Percentiles rank a stretch among this genome's conserved stretches.
Conservation (phyloP, 768 basidiomycete species). For the Tremella fuciformis region DNA sequence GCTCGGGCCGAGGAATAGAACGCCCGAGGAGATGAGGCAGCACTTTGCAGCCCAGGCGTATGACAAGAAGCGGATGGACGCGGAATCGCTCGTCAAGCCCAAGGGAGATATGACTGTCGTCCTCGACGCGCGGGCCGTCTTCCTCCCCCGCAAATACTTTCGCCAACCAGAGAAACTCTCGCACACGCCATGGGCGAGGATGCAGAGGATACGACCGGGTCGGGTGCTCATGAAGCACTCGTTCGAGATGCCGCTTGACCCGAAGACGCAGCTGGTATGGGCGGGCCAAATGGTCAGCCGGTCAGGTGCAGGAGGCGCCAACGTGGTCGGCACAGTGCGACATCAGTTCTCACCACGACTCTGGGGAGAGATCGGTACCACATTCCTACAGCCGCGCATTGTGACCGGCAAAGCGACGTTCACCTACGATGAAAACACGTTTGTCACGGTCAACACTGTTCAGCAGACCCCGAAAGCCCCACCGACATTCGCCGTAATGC, state of each 20-base stretch:
- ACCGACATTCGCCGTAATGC: constrained; percentile 47
- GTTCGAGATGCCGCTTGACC: constrained; percentile 51
- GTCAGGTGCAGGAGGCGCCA: constrained; percentile 53
- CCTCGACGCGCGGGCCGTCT: constrained; percentile 48
- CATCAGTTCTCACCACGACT: constrained; percentile 72
- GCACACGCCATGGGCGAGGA: constrained; percentile 35
- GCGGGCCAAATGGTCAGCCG: constrained; percentile 49
- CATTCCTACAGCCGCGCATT: constrained; percentile 40
- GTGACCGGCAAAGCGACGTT: constrained; percentile 42
- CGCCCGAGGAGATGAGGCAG: constrained; percentile 46
- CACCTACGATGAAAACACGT: constrained; percentile 45
- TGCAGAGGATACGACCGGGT: constrained; percentile 33
- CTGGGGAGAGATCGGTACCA: constrained; percentile 53
- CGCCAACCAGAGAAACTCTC: constrained; percentile 27
- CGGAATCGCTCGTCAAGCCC: constrained; percentile 47
- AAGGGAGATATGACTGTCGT: constrained; percentile 46
- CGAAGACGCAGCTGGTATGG: constrained; percentile 44
- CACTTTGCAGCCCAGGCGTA: constrained; percentile 44
- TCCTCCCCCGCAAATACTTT: constrained; percentile 38
- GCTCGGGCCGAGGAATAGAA: constrained; percentile 50
- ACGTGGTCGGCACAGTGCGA: constrained; percentile 66
- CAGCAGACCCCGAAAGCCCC: constrained; percentile 43
- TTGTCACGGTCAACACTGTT: constrained; percentile 44
- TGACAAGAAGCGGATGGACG: constrained; percentile 38
- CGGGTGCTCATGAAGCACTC: constrained; percentile 51